Conservation (phyloP, 345 rosid genomes). For the Brassica cretica region DNA sequence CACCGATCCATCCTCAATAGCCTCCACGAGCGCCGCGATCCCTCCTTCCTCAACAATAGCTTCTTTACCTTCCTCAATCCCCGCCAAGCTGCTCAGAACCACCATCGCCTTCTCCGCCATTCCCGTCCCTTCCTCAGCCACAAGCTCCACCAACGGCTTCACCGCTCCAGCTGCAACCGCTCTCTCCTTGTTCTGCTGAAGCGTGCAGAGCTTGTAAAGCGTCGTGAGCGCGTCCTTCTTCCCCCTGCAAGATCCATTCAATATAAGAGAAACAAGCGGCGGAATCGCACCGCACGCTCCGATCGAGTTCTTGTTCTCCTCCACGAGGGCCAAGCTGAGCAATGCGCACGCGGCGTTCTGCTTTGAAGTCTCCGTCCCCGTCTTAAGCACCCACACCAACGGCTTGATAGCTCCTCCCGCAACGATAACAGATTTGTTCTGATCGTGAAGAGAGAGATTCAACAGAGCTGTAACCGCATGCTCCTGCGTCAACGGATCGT, state of each 20-base stretch:
- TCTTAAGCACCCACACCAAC: neutral
- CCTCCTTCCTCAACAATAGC: slow-evolving; percentile 90
- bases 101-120: slow-evolving; percentile 98
- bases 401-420: neutral
- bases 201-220: slow-evolving; percentile 82
- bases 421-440: neutral
- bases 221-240: slow-evolving; percentile 91
- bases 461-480: neutral
- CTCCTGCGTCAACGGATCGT: neutral
- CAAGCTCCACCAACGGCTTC: slow-evolving; percentile 77
- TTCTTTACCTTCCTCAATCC: slow-evolving; percentile 67
- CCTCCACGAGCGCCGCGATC: slow-evolving; percentile 85
- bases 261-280: slow-evolving; percentile 23
- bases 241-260: slow-evolving; percentile 78
- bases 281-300: neutral
- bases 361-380: neutral
- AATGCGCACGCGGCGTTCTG: neutral
- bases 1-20: slow-evolving; percentile 79
- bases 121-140: slow-evolving; percentile 78
- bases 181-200: slow-evolving; percentile 82
- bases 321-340: neutral
- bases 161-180: slow-evolving; percentile 90
- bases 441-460: neutral
- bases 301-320: neutral
- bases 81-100: slow-evolving; percentile 76